Conservation (phyloP, 257 asterid genomes). For the Lavandula angustifolia region DNA sequence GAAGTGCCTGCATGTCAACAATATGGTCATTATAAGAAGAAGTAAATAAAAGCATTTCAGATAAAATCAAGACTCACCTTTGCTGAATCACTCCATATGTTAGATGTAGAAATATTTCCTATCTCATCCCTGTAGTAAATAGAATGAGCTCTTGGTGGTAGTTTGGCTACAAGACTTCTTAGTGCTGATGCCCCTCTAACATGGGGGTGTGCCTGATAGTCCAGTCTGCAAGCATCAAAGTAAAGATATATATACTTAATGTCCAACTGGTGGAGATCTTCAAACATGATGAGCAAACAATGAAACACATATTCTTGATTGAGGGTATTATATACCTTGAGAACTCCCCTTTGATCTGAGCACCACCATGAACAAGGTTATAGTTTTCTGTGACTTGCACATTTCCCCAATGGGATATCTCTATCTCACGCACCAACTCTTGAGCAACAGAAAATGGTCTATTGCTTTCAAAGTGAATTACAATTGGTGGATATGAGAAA, state of each 20-base stretch:
- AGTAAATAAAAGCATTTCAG: slow-evolving; percentile 15
- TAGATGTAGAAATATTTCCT: slow-evolving; percentile 95
- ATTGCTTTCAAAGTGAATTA: slow-evolving; percentile 73
- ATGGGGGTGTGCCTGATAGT: slow-evolving; percentile 78
- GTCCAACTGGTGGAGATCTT: slow-evolving; percentile 12
- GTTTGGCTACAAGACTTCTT: slow-evolving; percentile 67
- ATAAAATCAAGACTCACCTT: slow-evolving; percentile 51
- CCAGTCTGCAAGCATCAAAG: slow-evolving; percentile 59
- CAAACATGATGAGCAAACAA: slow-evolving; percentile 12
- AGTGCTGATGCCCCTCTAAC: slow-evolving; percentile 82
- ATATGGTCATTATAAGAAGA: slow-evolving; percentile 30
- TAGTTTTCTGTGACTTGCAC: slow-evolving; percentile 90
- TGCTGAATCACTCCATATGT: slow-evolving; percentile 67
- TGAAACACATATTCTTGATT: slow-evolving; percentile 2
- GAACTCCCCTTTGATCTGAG: slow-evolving; percentile 78
- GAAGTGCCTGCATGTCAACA: slow-evolving; percentile 64
- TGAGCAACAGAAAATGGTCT: slow-evolving; percentile 75
- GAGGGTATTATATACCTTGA: slow-evolving; percentile 61
- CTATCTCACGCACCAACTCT: slow-evolving; percentile 90
- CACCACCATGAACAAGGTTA: slow-evolving; percentile 84
- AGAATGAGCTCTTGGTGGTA: slow-evolving; percentile 94
- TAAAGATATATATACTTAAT: slow-evolving; percentile 6
- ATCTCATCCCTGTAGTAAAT: slow-evolving; percentile 95
- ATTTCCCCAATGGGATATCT: slow-evolving; percentile 98
- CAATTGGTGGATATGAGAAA: slow-evolving; percentile 62